Evolutionary conservation across 768 basidiomycete genomes (phyloP).

Genomic region (Calocybe cyanea): DNA sequence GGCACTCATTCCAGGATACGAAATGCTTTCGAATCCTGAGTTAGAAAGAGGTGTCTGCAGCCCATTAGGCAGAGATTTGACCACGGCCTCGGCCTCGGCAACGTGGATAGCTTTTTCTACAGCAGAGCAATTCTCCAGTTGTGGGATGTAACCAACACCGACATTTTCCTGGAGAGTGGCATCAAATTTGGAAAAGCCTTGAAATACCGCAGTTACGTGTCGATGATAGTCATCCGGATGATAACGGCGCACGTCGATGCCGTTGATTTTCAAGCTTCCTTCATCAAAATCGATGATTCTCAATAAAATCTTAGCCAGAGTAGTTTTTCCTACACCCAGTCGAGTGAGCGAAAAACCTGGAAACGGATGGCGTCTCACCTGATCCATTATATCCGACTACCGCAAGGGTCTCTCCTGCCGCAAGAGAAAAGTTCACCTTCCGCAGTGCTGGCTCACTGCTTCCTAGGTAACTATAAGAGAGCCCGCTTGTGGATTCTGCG

Average conservation of each 20-base stretch:
- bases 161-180: slow-evolving; percentile 79
- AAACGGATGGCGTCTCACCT: slow-evolving; percentile 36
- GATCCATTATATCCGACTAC: slow-evolving; percentile 86
- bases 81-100: slow-evolving; percentile 66
- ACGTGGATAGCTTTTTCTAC: slow-evolving; percentile 64
- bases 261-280: slow-evolving; percentile 70
- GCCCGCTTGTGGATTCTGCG: slow-evolving; percentile 23
- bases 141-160: slow-evolving; percentile 73
- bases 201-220: slow-evolving; percentile 79
- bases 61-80: slow-evolving; percentile 66
- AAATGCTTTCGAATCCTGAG: slow-evolving; percentile 52
- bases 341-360: slow-evolving; percentile 6
- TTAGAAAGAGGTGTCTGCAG: slow-evolving; percentile 69
- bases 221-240: slow-evolving; percentile 69
- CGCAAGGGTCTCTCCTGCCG: slow-evolving; percentile 77
- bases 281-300: slow-evolving; percentile 74
- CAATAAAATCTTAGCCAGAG: slow-evolving; percentile 76
- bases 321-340: slow-evolving; percentile 67
- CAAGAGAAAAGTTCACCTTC: slow-evolving; percentile 65
- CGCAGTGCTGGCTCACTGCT: slow-evolving; percentile 60
- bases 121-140: slow-evolving; percentile 51
- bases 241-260: slow-evolving; percentile 59
- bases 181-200: slow-evolving; percentile 80
- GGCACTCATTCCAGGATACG: slow-evolving; percentile 37
- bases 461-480: slow-evolving; percentile 80